phyloP scores from a whole-genome alignment of 352 stramenopile genomes.

The Thalassiosira pacifica region DNA sequence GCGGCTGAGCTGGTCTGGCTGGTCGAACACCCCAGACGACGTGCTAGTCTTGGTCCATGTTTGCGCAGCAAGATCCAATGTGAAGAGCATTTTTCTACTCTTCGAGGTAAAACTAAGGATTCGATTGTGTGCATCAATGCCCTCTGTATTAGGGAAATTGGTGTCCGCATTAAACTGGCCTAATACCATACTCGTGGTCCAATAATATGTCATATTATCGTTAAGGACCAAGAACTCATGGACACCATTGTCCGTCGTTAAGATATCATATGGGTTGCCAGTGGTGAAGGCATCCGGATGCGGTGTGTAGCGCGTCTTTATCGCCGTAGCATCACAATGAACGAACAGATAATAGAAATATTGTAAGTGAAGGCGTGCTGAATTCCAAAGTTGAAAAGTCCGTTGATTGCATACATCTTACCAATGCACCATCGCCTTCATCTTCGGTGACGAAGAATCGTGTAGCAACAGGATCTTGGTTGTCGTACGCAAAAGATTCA shows the following conservation, averaged over 20 bases:
- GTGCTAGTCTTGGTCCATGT: slow-evolving; percentile 54
- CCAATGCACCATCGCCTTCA: slow-evolving; percentile 29
- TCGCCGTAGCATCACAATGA: no score
- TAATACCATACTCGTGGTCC: not conserved
- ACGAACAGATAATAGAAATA: no score
- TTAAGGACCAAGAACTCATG: slow-evolving; percentile 47
- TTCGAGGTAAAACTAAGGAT: not conserved
- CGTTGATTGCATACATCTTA: no score
- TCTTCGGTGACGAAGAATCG: slow-evolving; percentile 66
- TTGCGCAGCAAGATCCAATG: not conserved
- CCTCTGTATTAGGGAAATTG: slow-evolving; percentile 51
- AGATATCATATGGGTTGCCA: slow-evolving; percentile 2
- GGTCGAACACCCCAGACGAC: slow-evolving; percentile 57
- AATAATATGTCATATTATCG: slow-evolving; percentile 11
- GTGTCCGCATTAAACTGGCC: no score
- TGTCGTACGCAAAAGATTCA: slow-evolving; percentile 55
- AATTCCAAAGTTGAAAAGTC: no score
- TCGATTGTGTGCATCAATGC: slow-evolving; percentile 58
- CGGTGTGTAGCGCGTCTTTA: slow-evolving; percentile 46
- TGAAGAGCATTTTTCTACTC: no score
- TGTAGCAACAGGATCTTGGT: slow-evolving; percentile 13
- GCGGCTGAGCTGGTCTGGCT: slow-evolving; percentile 56
- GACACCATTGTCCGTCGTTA: not conserved
- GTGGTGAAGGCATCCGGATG: not conserved
- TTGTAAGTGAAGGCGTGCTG: no score